These are phyloP conservation scores for Beauveria scarabaeidicola DNA, from an alignment of 2,329 filamentous ascomycete species.

Conservation along the genomic window DNA sequence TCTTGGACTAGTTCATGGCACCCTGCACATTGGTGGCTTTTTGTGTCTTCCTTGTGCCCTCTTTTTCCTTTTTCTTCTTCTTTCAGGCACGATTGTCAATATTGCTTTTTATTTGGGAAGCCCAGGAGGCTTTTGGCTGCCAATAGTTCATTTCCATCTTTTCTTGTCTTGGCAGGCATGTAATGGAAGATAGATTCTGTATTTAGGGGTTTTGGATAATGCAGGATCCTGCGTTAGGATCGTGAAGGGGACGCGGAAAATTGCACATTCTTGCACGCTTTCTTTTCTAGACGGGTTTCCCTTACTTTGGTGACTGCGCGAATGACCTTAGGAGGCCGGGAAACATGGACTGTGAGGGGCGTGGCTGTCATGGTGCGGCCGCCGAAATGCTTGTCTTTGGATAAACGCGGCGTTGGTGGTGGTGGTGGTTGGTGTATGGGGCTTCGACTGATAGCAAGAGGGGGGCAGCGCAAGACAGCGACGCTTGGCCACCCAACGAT, in stretches of 20 bases:
- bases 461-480: too few relatives aligned
- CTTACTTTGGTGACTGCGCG: not conserved
- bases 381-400: too few relatives aligned
- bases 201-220: slow-evolving; percentile 9
- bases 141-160: not conserved
- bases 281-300: not conserved
- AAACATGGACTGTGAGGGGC: not conserved
- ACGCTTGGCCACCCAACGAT: too few relatives aligned
- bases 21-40: not conserved
- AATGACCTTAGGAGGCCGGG: not conserved
- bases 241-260: not conserved
- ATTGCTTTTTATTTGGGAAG: slow-evolving; percentile 4
- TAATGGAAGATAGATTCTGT: slow-evolving; percentile 8
- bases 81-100: slow-evolving; percentile 11
- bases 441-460: too few relatives aligned
- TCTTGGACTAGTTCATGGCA: not conserved
- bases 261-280: not conserved
- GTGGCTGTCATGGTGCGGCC: too few relatives aligned
- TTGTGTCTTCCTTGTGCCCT: not conserved
- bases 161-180: slow-evolving; percentile 7
- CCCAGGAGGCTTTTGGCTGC: slow-evolving; percentile 10
- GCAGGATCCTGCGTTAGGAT: not conserved
- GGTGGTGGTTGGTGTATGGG: too few relatives aligned
- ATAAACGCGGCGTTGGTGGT: too few relatives aligned
- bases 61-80: slow-evolving; percentile 5